Base-by-base conservation (phyloP, 75 land plant genomes). In the Cryptomeria japonica region DNA sequence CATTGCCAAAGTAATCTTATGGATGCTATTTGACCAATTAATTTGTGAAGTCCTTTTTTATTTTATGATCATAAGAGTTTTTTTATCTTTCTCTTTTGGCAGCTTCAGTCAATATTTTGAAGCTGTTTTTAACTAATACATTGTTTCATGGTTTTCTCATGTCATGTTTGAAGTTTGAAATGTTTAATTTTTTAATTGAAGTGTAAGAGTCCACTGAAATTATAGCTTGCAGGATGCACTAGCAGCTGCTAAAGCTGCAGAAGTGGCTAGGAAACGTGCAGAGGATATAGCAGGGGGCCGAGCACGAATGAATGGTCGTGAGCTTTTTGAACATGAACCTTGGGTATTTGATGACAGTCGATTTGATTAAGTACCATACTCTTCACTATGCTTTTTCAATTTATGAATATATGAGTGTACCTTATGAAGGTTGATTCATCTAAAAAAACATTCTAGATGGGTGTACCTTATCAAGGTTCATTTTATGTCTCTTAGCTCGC, bases 261-360 rank as follows among this genome's bases (percentile, higher is more conserved):
- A 94, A 87, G 93, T 88, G 46, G 95, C 94, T 53, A 89, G 93
- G 92, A 96, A 96, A 87, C 95, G 99, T 31, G 95, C 90, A 41
- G 96, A 95, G 86, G 97, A 96, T 90, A 93, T 96, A 83, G 95
- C 93, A 76, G 90, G 94, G 44, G 99, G 99, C 51, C 85, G 91
- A 51, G 92, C 90, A 31, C 94, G 92, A 73, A 94, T 97, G 97
- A 97, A 95, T 89, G 99, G 99, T 14, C 92, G 96, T 37, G 99
- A 97, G 91, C 94, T 97, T 83, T 97, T 96, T 88, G 34, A 93
- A 85, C 96, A 92, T 83, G 94, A 97, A 77, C 99, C 99, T 42
- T 95, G 97, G 99, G 99, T 97, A 44, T 97, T 97, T 87, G 99
- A 97, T 88, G 95, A 97, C 55, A 9, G 86, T n/a, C 90, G 18